phyloP scores from a whole-genome alignment of 768 basidiomycete genomes.

The Agrocybe praecox region DNA sequence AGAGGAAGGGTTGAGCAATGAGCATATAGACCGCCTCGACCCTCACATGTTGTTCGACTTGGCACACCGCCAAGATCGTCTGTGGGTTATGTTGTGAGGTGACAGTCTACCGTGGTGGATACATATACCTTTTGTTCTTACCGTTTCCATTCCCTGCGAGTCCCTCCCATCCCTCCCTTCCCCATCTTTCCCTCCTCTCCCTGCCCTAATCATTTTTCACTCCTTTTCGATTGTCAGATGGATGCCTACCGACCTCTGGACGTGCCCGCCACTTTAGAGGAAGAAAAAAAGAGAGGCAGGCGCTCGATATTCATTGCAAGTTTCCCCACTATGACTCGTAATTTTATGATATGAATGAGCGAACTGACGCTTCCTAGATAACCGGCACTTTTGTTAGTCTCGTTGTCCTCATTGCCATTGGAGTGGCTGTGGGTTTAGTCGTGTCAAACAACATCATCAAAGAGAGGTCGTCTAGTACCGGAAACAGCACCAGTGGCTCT shows the following conservation, averaged over 20 bases:
- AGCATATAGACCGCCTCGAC: too few relatives aligned
- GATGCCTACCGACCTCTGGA: constrained; percentile 19
- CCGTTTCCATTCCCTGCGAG: too few relatives aligned
- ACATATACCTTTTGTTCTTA: too few relatives aligned
- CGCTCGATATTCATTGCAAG: constrained; percentile 64
- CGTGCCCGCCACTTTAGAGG: constrained; percentile 31
- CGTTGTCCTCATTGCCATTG: constrained; percentile 54
- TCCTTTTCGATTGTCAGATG: constrained; percentile 15
- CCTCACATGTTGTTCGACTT: too few relatives aligned
- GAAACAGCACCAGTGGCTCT: constrained; percentile 9
- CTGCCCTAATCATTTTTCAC: constrained; percentile 10
- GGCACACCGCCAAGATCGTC: too few relatives aligned
- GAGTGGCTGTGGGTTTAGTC: constrained; percentile 64
- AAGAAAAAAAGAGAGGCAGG: constrained; percentile 27
- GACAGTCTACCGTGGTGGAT: too few relatives aligned
- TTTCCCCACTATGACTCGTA: constrained; percentile 13
- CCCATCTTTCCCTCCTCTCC: background rate
- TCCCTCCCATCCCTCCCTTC: background rate
- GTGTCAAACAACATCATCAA: constrained; percentile 56
- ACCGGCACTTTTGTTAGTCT: constrained; percentile 50
- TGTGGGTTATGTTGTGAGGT: too few relatives aligned
- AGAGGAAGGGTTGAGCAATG: too few relatives aligned
- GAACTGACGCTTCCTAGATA: constrained; percentile 39
- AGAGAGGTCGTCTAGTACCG: constrained; percentile 14
- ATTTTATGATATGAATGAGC: background rate